Evolutionary conservation across 2,329 filamentous ascomycete genomes (phyloP), one percentile per base, ranked within the genome.

Genomic region (Botryotinia globosa): DNA sequence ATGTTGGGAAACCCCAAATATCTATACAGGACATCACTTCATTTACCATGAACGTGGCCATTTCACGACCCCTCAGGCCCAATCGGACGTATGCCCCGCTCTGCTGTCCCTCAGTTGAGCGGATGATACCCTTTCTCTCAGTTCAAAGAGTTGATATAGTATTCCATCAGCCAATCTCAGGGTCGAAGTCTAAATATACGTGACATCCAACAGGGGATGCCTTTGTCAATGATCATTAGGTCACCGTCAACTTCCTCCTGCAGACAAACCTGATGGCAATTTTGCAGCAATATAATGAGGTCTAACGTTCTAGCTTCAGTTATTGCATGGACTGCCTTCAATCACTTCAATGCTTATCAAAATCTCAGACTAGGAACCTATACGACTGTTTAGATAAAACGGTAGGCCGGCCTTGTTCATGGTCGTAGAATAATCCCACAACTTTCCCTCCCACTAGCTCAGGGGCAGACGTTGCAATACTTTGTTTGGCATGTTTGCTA

Each of bases 151-250:
- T 25, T 3, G 8, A 7, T n/a, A 34, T 48, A 18, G 20, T 34
- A 34, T 34, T 48, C 1, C 22, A 4, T 22, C 18, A 34, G 12
- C 1, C 10, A 4, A 25, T 18, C 5, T 32, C 4, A 16, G 4
- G 2, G 34, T 1, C 4, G 3, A 20, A 25, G 2, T 16, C 4
- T 8, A 0, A 25, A 8, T 1, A 45, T 14, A 3, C 7, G 3
- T 16, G 10, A 10, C 8, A 25, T 22, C 0, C 14, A 22, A 34
- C 10, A 12, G 25, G 32, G 14, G 3, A 16, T 25, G 29, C 6
- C 10, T 65, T 7, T 65, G 22, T 5, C 32, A 2, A 14, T n/a
- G 29, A 20, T 9, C 14, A 48, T 25, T 12, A 34, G 22, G 48
- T 37, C 20, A 20, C 29, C 22, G 25, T 48, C 18, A 14, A 12